phyloP scores from a whole-genome alignment of 306 rosid species.

The Corylus avellana region DNA sequence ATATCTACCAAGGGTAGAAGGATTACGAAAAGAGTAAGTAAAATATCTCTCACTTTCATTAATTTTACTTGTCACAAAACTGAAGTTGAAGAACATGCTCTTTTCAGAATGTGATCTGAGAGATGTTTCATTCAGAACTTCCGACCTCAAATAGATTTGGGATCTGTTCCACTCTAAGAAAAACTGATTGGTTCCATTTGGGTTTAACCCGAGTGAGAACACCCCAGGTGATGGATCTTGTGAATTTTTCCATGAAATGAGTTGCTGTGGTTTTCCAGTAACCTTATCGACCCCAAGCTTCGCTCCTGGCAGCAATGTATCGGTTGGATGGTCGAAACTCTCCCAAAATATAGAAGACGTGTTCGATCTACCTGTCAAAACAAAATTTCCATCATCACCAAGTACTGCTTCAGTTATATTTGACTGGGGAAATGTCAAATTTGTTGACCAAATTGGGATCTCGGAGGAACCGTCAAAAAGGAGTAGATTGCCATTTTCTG shows the following conservation, averaged over 20 bases:
- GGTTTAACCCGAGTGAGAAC: conserved; percentile 49
- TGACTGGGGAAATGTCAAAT: too few relatives aligned
- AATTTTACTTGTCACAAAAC: background rate
- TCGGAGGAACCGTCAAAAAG: too few relatives aligned
- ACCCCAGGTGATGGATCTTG: conserved; percentile 44
- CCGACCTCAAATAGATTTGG: background rate
- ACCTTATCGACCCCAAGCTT: conserved; percentile 28
- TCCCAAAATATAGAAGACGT: background rate
- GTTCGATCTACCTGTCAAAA: background rate
- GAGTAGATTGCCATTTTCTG: too few relatives aligned
- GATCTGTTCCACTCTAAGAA: background rate
- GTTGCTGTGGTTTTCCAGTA: conserved; percentile 36
- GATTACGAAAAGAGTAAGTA: background rate
- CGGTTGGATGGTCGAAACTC: background rate
- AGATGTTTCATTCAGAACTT: background rate
- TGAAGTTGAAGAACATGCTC: background rate
- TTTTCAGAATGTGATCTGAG: background rate
- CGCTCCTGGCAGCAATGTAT: conserved; percentile 37
- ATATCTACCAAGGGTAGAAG: background rate
- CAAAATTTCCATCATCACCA: background rate
- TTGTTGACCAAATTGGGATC: too few relatives aligned
- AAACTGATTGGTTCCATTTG: conserved; percentile 12
- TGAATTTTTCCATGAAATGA: conserved; percentile 43
- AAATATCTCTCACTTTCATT: background rate
- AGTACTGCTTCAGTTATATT: background rate